Percentiles rank a stretch among this genome's conserved stretches.
Conservation (phyloP, 139 green algal genomes). For the Chlorella sp. region DNA sequence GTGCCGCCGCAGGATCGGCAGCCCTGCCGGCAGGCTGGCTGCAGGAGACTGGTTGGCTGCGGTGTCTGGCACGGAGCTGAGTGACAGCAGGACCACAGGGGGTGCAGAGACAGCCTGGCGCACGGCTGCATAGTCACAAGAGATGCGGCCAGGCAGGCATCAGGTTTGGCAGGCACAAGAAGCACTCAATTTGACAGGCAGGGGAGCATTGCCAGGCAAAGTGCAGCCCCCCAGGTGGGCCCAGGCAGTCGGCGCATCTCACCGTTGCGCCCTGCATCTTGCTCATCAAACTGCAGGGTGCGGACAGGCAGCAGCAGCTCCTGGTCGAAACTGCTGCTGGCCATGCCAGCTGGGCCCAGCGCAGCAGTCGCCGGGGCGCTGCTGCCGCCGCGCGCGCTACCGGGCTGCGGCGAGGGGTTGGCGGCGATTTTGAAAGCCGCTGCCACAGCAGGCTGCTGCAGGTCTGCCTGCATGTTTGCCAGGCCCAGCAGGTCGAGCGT, state of each 20-base stretch:
- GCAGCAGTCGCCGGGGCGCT: not conserved
- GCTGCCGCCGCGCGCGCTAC: not conserved
- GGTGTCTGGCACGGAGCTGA: not conserved
- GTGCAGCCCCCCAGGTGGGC: not conserved
- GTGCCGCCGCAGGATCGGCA: not conserved
- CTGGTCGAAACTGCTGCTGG: not conserved
- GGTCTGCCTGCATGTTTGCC: conserved; percentile 31
- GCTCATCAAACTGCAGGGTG: conserved; percentile 28
- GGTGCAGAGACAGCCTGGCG: not conserved
- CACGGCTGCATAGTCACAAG: not conserved
- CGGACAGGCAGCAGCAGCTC: conserved; percentile 16
- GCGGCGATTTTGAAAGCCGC: conserved; percentile 33
- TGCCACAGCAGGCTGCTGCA: conserved; percentile 29
- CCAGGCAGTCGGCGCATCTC: not conserved
- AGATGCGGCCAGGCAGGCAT: not conserved
- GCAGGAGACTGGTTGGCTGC: not conserved
- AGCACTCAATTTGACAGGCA: not conserved
- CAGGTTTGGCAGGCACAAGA: not conserved
- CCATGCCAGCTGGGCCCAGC: not conserved
- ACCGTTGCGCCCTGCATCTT: not conserved
- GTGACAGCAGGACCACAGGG: not conserved
- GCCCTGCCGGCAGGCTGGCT: not conserved
- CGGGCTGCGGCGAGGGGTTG: conserved; percentile 13
- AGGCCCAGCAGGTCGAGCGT: conserved; percentile 30
- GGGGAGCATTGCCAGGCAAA: not conserved